Conservation (phyloP, 2,329 filamentous ascomycete genomes). For the Mollisia scopiformis region DNA sequence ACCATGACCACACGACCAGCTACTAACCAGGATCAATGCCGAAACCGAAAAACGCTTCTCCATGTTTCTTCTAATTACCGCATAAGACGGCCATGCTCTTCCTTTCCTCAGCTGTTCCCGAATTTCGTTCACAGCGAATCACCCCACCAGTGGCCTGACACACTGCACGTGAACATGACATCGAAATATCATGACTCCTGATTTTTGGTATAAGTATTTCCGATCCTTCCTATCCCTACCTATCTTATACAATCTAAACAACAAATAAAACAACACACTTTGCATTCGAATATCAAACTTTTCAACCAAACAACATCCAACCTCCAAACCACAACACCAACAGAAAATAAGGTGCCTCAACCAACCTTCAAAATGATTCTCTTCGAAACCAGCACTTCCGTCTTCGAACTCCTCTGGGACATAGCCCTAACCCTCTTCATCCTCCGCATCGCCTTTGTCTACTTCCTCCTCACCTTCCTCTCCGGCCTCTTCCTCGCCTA, state of each 20-base stretch:
- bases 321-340: not conserved
- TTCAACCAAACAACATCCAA: too few species aligned
- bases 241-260: too few species aligned
- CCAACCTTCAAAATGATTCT: slow-evolving; percentile 19
- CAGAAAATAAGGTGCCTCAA: not conserved
- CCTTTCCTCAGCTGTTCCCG: slow-evolving; percentile 3
- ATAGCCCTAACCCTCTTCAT: slow-evolving; percentile 31
- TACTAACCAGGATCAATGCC: not conserved
- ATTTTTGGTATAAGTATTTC: not conserved
- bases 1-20: not conserved
- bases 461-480: slow-evolving; percentile 36
- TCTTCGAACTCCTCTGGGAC: slow-evolving; percentile 12
- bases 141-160: slow-evolving; percentile 3
- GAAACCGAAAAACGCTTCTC: not conserved
- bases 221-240: not conserved
- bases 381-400: slow-evolving; percentile 11
- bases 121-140: not conserved
- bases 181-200: not conserved
- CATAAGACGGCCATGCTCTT: not conserved
- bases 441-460: slow-evolving; percentile 37
- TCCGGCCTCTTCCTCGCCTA: slow-evolving; percentile 25
- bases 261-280: not conserved
- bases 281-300: too few species aligned
- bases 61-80: not conserved
- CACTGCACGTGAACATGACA: slow-evolving; percentile 10